phyloP scores from a whole-genome alignment of 2,329 filamentous ascomycete genomes.

The Verticillium zaregamsianum region DNA sequence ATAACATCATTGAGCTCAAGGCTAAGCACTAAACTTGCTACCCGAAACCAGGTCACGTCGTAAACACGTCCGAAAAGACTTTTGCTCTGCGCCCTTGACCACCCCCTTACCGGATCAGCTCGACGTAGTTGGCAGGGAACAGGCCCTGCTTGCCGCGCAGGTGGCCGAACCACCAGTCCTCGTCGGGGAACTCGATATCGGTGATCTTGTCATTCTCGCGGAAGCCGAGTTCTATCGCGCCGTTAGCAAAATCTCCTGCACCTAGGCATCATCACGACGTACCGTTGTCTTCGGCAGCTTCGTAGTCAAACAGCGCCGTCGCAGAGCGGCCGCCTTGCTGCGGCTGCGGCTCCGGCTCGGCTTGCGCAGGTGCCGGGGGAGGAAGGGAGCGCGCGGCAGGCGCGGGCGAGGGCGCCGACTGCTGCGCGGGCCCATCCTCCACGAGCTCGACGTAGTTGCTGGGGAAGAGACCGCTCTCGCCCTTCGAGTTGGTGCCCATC shows the following conservation, averaged over 20 bases:
- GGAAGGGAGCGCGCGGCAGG: slow-evolving; percentile 31
- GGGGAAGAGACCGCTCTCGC: slow-evolving; percentile 88
- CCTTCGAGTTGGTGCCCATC: slow-evolving; percentile 84
- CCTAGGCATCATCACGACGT: slow-evolving; percentile 18
- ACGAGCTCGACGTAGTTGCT: slow-evolving; percentile 94
- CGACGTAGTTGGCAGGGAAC: slow-evolving; percentile 74
- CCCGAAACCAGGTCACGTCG: background rate
- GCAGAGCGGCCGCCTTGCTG: slow-evolving; percentile 59
- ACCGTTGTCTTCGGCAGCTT: slow-evolving; percentile 93
- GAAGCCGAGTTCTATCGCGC: slow-evolving; percentile 63
- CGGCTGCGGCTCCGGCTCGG: slow-evolving; percentile 32
- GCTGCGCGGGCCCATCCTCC: slow-evolving; percentile 48
- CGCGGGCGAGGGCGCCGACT: slow-evolving; percentile 29
- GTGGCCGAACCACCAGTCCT: slow-evolving; percentile 97
- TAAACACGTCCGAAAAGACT: background rate
- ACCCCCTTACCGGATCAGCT: slow-evolving; percentile 39
- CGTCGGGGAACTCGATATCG: slow-evolving; percentile 89
- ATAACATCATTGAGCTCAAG: background rate
- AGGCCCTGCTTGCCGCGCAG: slow-evolving; percentile 76
- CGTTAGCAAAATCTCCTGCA: background rate
- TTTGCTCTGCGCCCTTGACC: slow-evolving; percentile 6
- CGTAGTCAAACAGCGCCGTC: slow-evolving; percentile 89
- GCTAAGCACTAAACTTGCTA: background rate
- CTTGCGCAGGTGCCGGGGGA: slow-evolving; percentile 23
- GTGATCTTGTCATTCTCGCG: slow-evolving; percentile 82